phyloP scores from a whole-genome alignment of 108 stramenopile species.

The Fistulifera solaris region DNA sequence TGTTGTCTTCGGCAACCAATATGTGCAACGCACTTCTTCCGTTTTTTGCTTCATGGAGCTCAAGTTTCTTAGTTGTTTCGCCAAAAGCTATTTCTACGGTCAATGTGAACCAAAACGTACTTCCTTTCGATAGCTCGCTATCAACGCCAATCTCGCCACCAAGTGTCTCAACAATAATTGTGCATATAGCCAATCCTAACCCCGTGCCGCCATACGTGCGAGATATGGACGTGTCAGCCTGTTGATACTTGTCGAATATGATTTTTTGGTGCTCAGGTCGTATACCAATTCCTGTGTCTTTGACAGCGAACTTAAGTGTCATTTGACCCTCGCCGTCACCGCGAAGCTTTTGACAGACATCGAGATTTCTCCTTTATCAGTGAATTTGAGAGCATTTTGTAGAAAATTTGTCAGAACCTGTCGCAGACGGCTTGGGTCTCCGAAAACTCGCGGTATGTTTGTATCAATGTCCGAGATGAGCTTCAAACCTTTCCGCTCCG shows the following conservation, averaged over 20 bases:
- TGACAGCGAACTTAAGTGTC: slow-evolving; percentile 24
- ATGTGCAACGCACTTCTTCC: slow-evolving; percentile 11
- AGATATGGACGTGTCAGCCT: slow-evolving; percentile 30
- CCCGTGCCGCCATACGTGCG: slow-evolving; percentile 48
- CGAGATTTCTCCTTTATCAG: slow-evolving; percentile 20
- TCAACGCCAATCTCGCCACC: slow-evolving; percentile 35
- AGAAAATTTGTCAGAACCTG: slow-evolving; percentile 50
- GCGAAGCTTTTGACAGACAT: not conserved
- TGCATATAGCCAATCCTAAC: slow-evolving; percentile 40
- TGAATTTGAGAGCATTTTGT: slow-evolving; percentile 56
- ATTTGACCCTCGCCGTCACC: not conserved
- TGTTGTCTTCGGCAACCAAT: slow-evolving; percentile 49
- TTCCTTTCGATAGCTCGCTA: slow-evolving; percentile 19
- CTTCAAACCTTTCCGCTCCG: not conserved
- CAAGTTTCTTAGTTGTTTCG: not conserved
- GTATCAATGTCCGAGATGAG: not conserved
- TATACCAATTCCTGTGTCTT: slow-evolving; percentile 52
- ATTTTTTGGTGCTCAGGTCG: slow-evolving; percentile 11
- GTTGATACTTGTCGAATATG: slow-evolving; percentile 41
- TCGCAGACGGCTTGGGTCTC: slow-evolving; percentile 45
- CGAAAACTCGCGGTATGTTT: slow-evolving; percentile 5
- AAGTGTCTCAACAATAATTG: slow-evolving; percentile 31
- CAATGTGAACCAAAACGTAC: slow-evolving; percentile 28
- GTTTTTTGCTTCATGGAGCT: slow-evolving; percentile 1
- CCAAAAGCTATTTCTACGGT: slow-evolving; percentile 12